Base-by-base conservation (phyloP, 257 asterid genomes). In the Prunella vulgaris region DNA sequence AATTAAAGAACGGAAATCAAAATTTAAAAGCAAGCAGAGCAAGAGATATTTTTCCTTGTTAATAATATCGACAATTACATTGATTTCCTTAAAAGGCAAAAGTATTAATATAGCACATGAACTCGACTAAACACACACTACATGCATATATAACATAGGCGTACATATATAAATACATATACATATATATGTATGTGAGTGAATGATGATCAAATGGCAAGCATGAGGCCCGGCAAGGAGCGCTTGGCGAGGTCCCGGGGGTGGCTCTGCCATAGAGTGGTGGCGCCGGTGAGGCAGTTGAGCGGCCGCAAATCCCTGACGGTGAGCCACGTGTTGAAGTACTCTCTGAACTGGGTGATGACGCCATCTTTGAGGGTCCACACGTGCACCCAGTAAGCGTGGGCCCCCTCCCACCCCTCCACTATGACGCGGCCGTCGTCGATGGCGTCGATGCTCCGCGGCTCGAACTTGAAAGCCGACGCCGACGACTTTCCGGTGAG, bases 251-350 rank as follows among this genome's bases (percentile, higher is more conserved):
- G 87, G 76, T 90, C 91, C 0, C 85, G 81, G 0, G 90, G 97
- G 85, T 92, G 98, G 87, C 98, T 92, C 91, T 84, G 92, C 98
- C 98, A 90, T 68, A 92, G 48, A 24, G 95, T 87, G 69, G 86
- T 38, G 60, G 88, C 57, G 69, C 58, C n/a, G n/a, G n/a, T 54
- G 14, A 64, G 24, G 48, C 79, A 77, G 27, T 76, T 79, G 22
- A 53, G 56, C 8, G 86, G 88, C 77, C 84, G 76, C 35, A 90
- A 74, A 17, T 88, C 96, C 5, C 78, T 84, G 3, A 93, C 97
- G 3, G 96, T 93, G 5, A 90, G 92, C 92, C 96, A 90, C 0
- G 98, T 93, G 74, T 93, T 93, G 81, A 93, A 93, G 56, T 93
- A 93, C 61, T 93, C 98, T 59, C 98, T 78, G 15, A 93, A 84